Evolutionary conservation across 2,329 filamentous ascomycete species (phyloP).

Genomic region (Beauveria pseudobassiana): DNA sequence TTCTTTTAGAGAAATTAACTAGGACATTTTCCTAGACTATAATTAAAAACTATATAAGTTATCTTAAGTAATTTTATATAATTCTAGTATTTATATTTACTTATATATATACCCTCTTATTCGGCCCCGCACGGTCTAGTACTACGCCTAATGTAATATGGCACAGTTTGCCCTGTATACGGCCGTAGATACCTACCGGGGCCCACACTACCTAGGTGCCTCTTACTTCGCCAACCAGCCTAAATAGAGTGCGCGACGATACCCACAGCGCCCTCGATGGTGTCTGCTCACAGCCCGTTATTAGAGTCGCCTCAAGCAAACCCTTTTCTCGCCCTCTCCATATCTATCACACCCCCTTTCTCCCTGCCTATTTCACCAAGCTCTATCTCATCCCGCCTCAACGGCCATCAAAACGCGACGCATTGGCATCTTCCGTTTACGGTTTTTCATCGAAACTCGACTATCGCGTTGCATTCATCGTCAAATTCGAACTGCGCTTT

Average conservation of each 20-base stretch:
- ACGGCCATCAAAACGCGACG: neutral
- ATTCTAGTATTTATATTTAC: too few species aligned
- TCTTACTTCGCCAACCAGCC: too few species aligned
- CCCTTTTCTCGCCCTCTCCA: constrained; percentile 8
- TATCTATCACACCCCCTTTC: neutral
- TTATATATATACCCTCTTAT: too few species aligned
- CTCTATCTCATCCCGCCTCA: neutral
- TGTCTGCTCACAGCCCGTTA: constrained; percentile 3
- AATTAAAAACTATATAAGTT: too few species aligned
- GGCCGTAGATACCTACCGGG: too few species aligned
- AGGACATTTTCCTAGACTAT: too few species aligned
- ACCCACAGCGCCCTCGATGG: constrained; percentile 7
- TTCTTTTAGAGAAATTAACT: too few species aligned
- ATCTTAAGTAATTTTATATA: too few species aligned
- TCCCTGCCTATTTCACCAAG: neutral
- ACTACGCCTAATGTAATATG: too few species aligned
- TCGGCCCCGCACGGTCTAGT: too few species aligned
- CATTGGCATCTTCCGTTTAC: neutral
- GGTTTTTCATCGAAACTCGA: neutral
- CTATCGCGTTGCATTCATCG: constrained; percentile 6
- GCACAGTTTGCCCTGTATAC: too few species aligned
- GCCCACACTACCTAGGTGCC: too few species aligned
- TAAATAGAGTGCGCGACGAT: neutral
- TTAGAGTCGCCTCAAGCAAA: constrained; percentile 6
- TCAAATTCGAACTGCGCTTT: neutral